Evolutionary conservation across 129 eudicot species (phyloP).

Genomic region (Sambucus nigra): DNA sequence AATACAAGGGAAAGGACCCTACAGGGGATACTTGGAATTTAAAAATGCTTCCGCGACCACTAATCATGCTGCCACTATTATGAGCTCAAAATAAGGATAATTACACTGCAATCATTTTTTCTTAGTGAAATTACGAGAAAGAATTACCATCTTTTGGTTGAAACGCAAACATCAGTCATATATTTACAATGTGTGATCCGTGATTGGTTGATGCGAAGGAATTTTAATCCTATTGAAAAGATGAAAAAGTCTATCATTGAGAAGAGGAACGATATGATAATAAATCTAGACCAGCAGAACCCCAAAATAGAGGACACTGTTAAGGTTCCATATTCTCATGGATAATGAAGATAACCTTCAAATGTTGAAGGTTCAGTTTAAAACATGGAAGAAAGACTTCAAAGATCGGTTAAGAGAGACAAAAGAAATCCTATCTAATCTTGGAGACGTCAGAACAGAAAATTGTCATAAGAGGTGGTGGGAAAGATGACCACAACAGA

Average conservation of each 20-base stretch:
- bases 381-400: conserved; percentile 68
- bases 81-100: conserved; percentile 44
- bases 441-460: conserved; percentile 18
- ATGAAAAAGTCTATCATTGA: not conserved
- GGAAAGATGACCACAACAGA: conserved; percentile 25
- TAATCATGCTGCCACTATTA: conserved; percentile 32
- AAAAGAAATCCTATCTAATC: conserved; percentile 29
- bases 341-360: conserved; percentile 33
- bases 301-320: conserved; percentile 29
- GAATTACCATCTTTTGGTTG: conserved; percentile 45
- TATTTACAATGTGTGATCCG: conserved; percentile 42
- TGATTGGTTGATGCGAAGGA: conserved; percentile 38
- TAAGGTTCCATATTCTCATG: conserved; percentile 20
- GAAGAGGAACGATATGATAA: too few species aligned
- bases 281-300: too few species aligned
- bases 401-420: conserved; percentile 37
- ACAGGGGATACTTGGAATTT: conserved; percentile 23
- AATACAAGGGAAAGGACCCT: conserved; percentile 18
- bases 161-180: conserved; percentile 25
- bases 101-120: conserved; percentile 54
- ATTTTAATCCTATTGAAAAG: conserved; percentile 4
- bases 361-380: conserved; percentile 37
- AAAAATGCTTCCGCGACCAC: conserved; percentile 39
- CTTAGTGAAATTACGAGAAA: too few species aligned
- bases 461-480: conserved; percentile 39